A percentile compares a stretch with the other conserved stretches of the same genome.
Conservation (phyloP, 441 rosid species). For the Cnidoscolus chayamansa region DNA sequence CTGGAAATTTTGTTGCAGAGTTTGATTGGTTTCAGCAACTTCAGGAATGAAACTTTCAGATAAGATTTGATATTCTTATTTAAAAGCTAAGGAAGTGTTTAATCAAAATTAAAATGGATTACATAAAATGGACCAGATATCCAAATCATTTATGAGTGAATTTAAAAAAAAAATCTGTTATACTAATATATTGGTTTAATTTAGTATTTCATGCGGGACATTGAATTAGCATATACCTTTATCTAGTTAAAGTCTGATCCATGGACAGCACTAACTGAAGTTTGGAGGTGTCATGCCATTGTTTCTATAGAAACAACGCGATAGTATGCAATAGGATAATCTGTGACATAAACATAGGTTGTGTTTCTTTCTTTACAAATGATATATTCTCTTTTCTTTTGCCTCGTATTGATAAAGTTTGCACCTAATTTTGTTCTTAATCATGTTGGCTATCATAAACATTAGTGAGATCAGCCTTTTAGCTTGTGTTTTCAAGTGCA, state of each 20-base stretch:
- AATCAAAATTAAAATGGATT: not conserved
- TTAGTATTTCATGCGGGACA: not conserved
- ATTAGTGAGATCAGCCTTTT: not conserved
- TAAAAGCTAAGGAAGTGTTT: not conserved
- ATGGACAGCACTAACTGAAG: not conserved
- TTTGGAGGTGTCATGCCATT: not conserved
- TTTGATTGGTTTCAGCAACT: not conserved
- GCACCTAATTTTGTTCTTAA: not conserved
- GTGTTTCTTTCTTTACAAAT: not conserved
- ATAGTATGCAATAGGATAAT: not conserved
- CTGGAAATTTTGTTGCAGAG: not conserved
- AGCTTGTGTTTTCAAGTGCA: not conserved
- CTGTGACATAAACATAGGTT: not conserved
- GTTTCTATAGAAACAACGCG: not conserved
- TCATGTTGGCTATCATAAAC: not conserved
- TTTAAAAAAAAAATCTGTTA: no score
- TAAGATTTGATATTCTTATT: not conserved
- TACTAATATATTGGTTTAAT: not conserved
- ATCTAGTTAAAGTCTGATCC: not conserved
- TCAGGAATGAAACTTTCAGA: not conserved
- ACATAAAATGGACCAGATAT: no score
- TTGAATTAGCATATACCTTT: not conserved
- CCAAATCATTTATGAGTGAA: no score
- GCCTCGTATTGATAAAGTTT: not conserved
- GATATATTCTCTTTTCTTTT: not conserved